Evolutionary conservation across 1,284 basidiomycete species (phyloP).

Genomic region (Heterobasidion parviporum): DNA sequence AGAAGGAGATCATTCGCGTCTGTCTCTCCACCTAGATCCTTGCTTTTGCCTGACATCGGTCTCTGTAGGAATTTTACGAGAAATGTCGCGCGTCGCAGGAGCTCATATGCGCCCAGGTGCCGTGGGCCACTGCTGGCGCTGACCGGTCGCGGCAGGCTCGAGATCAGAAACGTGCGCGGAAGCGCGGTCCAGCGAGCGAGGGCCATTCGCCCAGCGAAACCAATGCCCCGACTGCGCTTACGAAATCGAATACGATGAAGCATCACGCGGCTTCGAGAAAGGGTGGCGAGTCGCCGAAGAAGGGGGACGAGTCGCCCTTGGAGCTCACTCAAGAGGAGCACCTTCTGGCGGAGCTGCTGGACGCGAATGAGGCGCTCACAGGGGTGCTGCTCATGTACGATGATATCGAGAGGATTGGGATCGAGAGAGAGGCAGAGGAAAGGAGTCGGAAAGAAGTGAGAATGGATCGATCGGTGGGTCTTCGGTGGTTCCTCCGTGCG

Average conservation of each 20-base stretch:
- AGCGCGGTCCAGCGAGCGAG: conserved; percentile 1
- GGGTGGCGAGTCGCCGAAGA: neutral
- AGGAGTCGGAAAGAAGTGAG: conserved; percentile 49
- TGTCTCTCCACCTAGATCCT: neutral
- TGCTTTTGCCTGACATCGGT: neutral
- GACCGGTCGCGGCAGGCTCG: conserved; percentile 39
- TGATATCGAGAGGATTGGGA: conserved; percentile 58
- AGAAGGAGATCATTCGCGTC: conserved; percentile 55
- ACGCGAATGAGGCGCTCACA: conserved; percentile 50
- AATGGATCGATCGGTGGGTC: conserved; percentile 47
- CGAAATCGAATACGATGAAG: neutral
- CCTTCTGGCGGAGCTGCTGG: conserved; percentile 55
- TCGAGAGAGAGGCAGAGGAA: conserved; percentile 54
- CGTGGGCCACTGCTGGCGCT: conserved; percentile 72
- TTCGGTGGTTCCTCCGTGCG: neutral
- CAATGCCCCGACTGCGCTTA: conserved; percentile 8
- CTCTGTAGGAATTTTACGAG: conserved; percentile 56
- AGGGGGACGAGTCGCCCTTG: conserved; percentile 22
- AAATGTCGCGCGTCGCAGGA: conserved; percentile 70
- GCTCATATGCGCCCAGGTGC: conserved; percentile 65
- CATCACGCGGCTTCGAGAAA: neutral
- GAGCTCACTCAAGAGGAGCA: conserved; percentile 52
- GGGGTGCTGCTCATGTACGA: conserved; percentile 46
- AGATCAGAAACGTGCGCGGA: conserved; percentile 12
- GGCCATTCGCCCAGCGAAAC: conserved; percentile 9